Percentiles rank a stretch among this genome's conserved stretches.
These are phyloP conservation scores for Hypoxylon crocopeplum DNA, from an alignment of 495 filamentous ascomycete genomes.

Conservation along the genomic window DNA sequence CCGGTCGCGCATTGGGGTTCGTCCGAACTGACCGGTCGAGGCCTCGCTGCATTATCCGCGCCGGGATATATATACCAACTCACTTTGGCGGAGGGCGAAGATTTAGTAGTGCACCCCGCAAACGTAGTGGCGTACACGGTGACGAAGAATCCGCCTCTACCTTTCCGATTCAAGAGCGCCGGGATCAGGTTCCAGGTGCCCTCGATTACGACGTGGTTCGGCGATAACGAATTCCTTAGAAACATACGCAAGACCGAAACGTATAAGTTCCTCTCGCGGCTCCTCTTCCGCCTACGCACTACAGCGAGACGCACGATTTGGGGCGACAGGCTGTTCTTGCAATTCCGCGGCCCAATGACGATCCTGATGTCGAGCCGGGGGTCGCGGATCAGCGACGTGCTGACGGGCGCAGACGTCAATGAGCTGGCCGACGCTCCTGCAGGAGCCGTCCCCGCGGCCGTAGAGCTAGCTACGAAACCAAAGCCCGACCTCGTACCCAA, in stretches of 20 bases:
- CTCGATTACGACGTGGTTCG: constrained; percentile 58
- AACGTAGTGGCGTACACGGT: constrained; percentile 90
- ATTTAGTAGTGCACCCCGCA: constrained; percentile 85
- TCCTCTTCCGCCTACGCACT: constrained; percentile 71
- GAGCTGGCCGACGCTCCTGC: constrained; percentile 81
- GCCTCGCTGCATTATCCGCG: constrained; percentile 82
- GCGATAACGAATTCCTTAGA: constrained; percentile 69
- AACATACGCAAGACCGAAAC: constrained; percentile 70
- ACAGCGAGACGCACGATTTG: constrained; percentile 82
- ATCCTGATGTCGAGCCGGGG: constrained; percentile 86
- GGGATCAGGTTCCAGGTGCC: constrained; percentile 82
- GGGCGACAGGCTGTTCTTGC: constrained; percentile 91
- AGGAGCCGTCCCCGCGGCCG: constrained; percentile 58
- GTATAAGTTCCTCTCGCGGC: constrained; percentile 69
- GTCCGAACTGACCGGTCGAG: constrained; percentile 84
- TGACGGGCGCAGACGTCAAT: constrained; percentile 77
- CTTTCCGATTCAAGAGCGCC: constrained; percentile 84
- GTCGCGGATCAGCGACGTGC: constrained; percentile 73
- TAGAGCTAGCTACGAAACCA: constrained; percentile 50
- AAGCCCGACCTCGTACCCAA: constrained; percentile 40
- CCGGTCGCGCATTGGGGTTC: constrained; percentile 90
- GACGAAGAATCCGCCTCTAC: constrained; percentile 71
- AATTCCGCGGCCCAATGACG: constrained; percentile 84
- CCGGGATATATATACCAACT: constrained; percentile 88
- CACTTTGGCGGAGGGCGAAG: constrained; percentile 75